Base-by-base conservation (phyloP, 345 rosid genomes). In the Gynandropsis gynandra region DNA sequence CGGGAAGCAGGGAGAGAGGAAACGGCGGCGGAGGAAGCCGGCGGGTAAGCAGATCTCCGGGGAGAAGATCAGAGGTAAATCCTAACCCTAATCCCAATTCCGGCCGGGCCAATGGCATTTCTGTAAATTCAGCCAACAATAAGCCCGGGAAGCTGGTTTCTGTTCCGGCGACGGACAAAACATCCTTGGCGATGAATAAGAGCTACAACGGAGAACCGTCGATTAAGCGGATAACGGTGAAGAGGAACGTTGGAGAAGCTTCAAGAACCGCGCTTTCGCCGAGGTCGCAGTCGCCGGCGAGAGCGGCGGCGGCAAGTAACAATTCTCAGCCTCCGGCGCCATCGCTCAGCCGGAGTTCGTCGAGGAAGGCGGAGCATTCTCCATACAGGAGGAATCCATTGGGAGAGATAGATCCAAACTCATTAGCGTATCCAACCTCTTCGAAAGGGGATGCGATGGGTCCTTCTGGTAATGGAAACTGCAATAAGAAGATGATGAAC, bases 1-100 rank as follows among this genome's bases (percentile, higher is more conserved):
- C 90, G 1, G 87, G 86, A n/a, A 74, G 84, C 36, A 72, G 80
- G 42, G 87, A 80, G 59, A 76, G 85, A 56, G 67, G 67, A 33
- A 64, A 66, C 15, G 54, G n/a, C n/a, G n/a, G 72, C 1, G 65
- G 70, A 38, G 63, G 66, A 35, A 83, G 84, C 9, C 61, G 89
- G 56, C 62, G 95, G 5, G 85, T 90, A 17, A 90, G 98, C 65
- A 62, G 87, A 47, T 90, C 98, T 7, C 98, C 98, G 0, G 87
- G 78, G 36, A 72, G 82, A 58, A 84, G 96, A 71, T 79, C 84
- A 0, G 95, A 83, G 18, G 72, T 50, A 47, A 48, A 67, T 16
- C 61, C 50, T 24, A 60, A 61, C 47, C 56, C 67, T 55, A 57
- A 49, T 34, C 36, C 34, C 4, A 37, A 29, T 24, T 38, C 21